Conservation (phyloP, 2,329 filamentous ascomycete genomes). For the Colletotrichum sp. region DNA sequence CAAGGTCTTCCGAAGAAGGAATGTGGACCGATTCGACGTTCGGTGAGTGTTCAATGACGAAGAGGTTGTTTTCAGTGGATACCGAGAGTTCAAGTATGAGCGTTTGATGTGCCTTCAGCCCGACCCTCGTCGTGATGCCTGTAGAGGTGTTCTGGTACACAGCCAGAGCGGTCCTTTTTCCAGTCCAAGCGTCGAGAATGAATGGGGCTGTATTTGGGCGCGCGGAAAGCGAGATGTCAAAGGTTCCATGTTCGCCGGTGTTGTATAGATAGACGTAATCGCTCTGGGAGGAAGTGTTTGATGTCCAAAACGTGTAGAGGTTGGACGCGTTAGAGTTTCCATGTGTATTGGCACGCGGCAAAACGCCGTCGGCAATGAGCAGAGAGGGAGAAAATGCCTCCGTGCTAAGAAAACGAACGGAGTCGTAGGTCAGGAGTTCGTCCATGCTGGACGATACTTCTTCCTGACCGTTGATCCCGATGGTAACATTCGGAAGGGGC, state of each 20-base stretch:
- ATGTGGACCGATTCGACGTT: background rate
- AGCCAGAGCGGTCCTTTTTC: background rate
- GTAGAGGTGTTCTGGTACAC: background rate
- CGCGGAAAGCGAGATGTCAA: background rate
- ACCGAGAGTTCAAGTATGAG: background rate
- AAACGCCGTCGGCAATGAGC: background rate
- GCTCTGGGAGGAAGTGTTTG: background rate
- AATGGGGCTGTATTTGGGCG: background rate
- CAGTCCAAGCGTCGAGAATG: background rate
- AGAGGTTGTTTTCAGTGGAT: background rate
- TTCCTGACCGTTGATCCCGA: background rate
- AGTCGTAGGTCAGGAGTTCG: background rate
- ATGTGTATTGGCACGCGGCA: background rate
- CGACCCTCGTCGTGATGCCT: background rate
- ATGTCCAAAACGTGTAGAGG: background rate
- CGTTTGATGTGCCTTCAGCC: background rate
- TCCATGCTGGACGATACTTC: background rate
- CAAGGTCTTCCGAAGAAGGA: background rate
- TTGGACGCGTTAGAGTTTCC: background rate
- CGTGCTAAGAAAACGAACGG: background rate
- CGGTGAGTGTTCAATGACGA: background rate
- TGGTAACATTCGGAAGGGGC: background rate
- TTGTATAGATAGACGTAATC: background rate
- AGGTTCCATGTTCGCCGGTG: background rate
- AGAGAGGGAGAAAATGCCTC: background rate